These are phyloP conservation scores for Mortierella hygrophila DNA, from an alignment of 192 early-diverging fungal genomes.

Conservation along the genomic window DNA sequence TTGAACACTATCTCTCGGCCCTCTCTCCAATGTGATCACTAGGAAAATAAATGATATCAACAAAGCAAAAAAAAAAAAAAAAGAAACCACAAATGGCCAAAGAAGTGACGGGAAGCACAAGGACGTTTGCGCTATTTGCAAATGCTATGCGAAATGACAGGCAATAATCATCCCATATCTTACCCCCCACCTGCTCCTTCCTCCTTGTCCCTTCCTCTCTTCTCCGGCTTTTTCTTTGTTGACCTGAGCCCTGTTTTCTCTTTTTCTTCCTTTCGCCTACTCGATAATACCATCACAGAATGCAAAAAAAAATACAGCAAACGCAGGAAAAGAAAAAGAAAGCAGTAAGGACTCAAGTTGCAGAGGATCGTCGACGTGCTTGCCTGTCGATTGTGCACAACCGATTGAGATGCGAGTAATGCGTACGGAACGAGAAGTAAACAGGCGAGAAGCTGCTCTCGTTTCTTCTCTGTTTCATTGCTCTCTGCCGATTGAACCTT, in stretches of 20 bases:
- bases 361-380: background rate
- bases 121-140: constrained; percentile 4
- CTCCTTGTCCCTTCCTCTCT: background rate
- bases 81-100: background rate
- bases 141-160: background rate
- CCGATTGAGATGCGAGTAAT: background rate
- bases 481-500: background rate
- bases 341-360: background rate
- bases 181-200: background rate
- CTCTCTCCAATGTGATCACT: no score
- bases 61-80: background rate
- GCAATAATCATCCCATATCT: background rate
- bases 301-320: background rate
- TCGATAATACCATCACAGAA: background rate
- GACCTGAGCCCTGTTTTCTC: background rate
- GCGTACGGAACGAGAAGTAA: background rate
- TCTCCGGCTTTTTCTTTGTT: background rate
- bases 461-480: background rate
- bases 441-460: background rate
- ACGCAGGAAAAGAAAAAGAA: no score
- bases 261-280: background rate
- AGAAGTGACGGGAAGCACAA: background rate
- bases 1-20: no score
- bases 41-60: no score
- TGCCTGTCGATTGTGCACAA: background rate